phyloP scores from a whole-genome alignment of 805 yeast species.

The Phaffomyces antillensis region DNA sequence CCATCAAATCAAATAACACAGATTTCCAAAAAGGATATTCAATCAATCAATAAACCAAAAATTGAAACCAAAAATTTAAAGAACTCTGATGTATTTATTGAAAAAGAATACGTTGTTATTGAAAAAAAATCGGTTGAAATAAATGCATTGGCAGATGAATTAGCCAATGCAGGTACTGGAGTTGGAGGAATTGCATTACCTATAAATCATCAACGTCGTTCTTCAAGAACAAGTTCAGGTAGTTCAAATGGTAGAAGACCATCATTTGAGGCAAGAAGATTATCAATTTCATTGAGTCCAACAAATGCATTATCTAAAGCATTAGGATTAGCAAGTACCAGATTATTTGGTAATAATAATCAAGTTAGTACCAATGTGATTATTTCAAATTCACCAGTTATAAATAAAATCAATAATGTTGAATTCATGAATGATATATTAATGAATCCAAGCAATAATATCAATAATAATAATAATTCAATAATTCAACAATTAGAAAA shows the following conservation, averaged over 20 bases:
- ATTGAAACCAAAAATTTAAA: not conserved
- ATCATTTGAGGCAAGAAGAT: conserved; percentile 45
- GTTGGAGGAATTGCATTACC: conserved; percentile 38
- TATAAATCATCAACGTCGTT: conserved; percentile 23
- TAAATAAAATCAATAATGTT: conserved; percentile 2
- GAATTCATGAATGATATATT: conserved; percentile 8
- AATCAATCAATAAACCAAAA: conserved; percentile 14
- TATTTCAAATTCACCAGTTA: conserved; percentile 6
- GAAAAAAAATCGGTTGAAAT: conserved; percentile 94
- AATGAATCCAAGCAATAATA: conserved; percentile 7
- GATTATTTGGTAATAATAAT: conserved; percentile 58
- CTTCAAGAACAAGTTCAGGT: conserved; percentile 41
- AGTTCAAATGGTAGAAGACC: conserved; percentile 47
- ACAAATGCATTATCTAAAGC: conserved; percentile 87
- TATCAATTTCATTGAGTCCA: conserved; percentile 65
- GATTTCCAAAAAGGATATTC: conserved; percentile 11
- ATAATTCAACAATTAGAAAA: conserved; percentile 52
- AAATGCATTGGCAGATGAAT: conserved; percentile 90
- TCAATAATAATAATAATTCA: conserved; percentile 16
- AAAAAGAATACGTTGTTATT: conserved; percentile 87
- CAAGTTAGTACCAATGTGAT: conserved; percentile 9
- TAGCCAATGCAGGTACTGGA: conserved; percentile 55
- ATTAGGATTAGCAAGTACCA: conserved; percentile 76
- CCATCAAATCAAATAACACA: no score
- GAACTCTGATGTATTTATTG: conserved; percentile 47